Percentiles rank a stretch among this genome's conserved stretches.
Evolutionary conservation across 2,329 filamentous ascomycete genomes (phyloP).

Genomic region (Ophiocordyceps sinensis): DNA sequence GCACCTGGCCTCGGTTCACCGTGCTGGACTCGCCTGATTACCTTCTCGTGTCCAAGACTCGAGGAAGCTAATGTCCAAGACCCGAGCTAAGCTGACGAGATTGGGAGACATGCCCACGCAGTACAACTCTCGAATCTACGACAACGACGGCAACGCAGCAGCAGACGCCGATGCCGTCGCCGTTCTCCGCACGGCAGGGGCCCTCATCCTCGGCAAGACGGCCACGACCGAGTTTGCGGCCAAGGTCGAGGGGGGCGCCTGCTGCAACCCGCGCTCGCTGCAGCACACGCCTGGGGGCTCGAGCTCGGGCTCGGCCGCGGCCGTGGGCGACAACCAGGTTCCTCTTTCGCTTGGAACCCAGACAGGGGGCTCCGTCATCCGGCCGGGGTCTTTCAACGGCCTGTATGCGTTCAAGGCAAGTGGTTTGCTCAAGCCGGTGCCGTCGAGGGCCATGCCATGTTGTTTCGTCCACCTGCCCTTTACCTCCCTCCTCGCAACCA

Average conservation of each 20-base stretch:
- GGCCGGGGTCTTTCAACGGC: constrained; percentile 51
- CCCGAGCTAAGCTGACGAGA: background rate
- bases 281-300: constrained; percentile 53
- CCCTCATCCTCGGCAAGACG: constrained; percentile 34
- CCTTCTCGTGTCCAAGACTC: no score
- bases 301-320: constrained; percentile 51
- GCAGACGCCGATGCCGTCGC: constrained; percentile 38
- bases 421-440: no score
- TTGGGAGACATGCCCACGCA: constrained; percentile 39
- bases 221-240: constrained; percentile 52
- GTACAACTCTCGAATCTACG: constrained; percentile 40
- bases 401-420: constrained; percentile 43
- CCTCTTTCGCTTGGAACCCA: constrained; percentile 50
- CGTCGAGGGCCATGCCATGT: no score
- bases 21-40: no score
- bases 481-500: background rate
- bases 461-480: no score
- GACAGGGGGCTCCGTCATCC: constrained; percentile 49
- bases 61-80: no score
- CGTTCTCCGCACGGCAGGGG: constrained; percentile 37
- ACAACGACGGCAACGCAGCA: constrained; percentile 21
- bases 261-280: constrained; percentile 51
- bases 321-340: constrained; percentile 49
- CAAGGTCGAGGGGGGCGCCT: constrained; percentile 36
- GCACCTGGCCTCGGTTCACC: no score